Evolutionary conservation across 257 asterid genomes (phyloP).

Genomic region (Nicotiana benthamiana): DNA sequence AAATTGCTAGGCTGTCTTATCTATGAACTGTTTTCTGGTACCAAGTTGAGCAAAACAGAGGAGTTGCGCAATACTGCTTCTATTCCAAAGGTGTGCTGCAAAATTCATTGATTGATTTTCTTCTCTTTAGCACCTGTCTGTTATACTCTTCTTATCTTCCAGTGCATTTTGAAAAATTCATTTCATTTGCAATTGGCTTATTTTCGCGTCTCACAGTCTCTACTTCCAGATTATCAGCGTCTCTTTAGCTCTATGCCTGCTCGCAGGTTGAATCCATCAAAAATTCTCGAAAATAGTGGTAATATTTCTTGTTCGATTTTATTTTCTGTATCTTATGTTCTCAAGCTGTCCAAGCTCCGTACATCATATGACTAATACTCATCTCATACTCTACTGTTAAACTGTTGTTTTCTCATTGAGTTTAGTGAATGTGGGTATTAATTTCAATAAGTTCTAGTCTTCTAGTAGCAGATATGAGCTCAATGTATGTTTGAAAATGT

Average conservation of each 20-base stretch:
- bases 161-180: not conserved
- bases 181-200: slow-evolving; percentile 24
- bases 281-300: slow-evolving; percentile 92
- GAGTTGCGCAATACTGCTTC: slow-evolving; percentile 76
- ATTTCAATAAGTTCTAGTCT: not conserved
- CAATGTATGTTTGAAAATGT: not conserved
- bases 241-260: slow-evolving; percentile 89
- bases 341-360: not conserved
- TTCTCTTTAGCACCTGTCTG: not conserved
- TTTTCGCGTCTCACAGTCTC: slow-evolving; percentile 65
- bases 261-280: slow-evolving; percentile 95
- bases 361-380: not conserved
- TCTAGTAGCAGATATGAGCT: not conserved
- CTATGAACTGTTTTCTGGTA: slow-evolving; percentile 89
- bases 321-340: not conserved
- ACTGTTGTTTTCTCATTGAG: not conserved
- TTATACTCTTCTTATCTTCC: not conserved
- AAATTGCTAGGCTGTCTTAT: slow-evolving; percentile 78
- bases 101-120: not conserved
- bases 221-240: slow-evolving; percentile 97
- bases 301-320: not conserved
- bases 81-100: slow-evolving; percentile 70
- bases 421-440: not conserved
- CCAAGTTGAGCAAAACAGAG: slow-evolving; percentile 78
- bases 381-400: not conserved